phyloP scores from a whole-genome alignment of 805 yeast species.

The Candida stauntonica region DNA sequence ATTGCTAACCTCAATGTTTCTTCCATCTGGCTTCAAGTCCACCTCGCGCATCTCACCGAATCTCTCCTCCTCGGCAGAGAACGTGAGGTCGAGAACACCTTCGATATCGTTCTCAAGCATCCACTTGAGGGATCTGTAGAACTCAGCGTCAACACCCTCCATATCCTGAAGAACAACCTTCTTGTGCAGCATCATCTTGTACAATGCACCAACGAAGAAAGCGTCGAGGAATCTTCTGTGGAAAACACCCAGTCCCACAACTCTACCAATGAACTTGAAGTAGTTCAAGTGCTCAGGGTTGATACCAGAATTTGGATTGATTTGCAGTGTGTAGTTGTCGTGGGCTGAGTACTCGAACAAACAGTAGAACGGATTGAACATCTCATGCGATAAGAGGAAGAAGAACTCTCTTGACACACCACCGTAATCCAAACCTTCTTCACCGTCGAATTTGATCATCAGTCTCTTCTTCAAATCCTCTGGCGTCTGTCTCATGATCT shows the following conservation, averaged over 20 bases:
- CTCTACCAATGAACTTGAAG: constrained; percentile 97
- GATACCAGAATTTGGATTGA: constrained; percentile 94
- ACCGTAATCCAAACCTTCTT: constrained; percentile 99
- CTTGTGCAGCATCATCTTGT: constrained; percentile 94
- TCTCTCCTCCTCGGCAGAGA: constrained; percentile 86
- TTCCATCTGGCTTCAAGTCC: constrained; percentile 87
- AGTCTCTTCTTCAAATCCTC: constrained; percentile 95
- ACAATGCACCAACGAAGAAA: constrained; percentile 95
- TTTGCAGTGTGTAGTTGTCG: constrained; percentile 96
- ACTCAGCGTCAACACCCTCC: constrained; percentile 98
- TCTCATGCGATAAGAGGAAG: constrained; percentile 93
- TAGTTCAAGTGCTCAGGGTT: constrained; percentile 98
- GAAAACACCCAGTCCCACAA: constrained; percentile 96
- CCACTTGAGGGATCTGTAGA: constrained; percentile 93
- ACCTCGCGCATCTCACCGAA: constrained; percentile 89
- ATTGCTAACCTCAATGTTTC: constrained; percentile 86
- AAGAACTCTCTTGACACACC: constrained; percentile 98
- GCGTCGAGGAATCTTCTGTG: constrained; percentile 97
- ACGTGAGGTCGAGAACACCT: constrained; percentile 80
- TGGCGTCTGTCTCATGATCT: constrained; percentile 97
- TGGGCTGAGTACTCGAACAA: constrained; percentile 96
- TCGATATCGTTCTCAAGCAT: constrained; percentile 92
- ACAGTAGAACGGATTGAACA: constrained; percentile 98
- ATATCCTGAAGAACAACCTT: constrained; percentile 93
- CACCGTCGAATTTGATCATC: constrained; percentile 98